A percentile compares a stretch with the other conserved stretches of the same genome.
phyloP scores from a whole-genome alignment of 108 stramenopile species.

The Skeletonema potamos region DNA sequence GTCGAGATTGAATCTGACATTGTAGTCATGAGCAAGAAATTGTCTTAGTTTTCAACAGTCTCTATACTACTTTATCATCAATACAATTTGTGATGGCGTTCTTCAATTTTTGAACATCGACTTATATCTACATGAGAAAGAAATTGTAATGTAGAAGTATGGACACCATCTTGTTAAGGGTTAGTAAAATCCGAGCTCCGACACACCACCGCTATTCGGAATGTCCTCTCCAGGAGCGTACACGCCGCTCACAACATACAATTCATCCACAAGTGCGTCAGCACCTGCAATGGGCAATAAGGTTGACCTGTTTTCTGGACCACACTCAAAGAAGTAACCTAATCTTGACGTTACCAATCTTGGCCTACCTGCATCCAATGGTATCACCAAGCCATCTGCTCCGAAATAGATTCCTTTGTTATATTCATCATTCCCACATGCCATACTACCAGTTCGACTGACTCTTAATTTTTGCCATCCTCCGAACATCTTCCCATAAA shows the following conservation, averaged over 20 bases:
- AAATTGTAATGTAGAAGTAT: too few species aligned
- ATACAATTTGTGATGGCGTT: too few species aligned
- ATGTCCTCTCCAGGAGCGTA: constrained; percentile 67
- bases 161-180: neutral
- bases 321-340: constrained; percentile 68
- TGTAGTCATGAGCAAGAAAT: constrained; percentile 50
- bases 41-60: too few species aligned
- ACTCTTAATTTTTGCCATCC: constrained; percentile 60
- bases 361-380: constrained; percentile 33
- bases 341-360: constrained; percentile 47
- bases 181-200: constrained; percentile 39
- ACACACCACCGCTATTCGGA: constrained; percentile 70
- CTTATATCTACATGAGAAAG: too few species aligned
- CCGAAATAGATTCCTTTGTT: constrained; percentile 67
- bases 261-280: constrained; percentile 35
- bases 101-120: too few species aligned
- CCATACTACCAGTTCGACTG: constrained; percentile 72
- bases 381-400: constrained; percentile 64
- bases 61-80: too few species aligned
- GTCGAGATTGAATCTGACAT: constrained; percentile 52
- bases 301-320: constrained; percentile 46
- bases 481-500: constrained; percentile 40
- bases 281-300: constrained; percentile 45
- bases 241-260: constrained; percentile 61
- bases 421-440: constrained; percentile 66